These are phyloP conservation scores for Monilinia fructicola DNA, from an alignment of 2,329 filamentous ascomycete genomes.

Conservation along the genomic window DNA sequence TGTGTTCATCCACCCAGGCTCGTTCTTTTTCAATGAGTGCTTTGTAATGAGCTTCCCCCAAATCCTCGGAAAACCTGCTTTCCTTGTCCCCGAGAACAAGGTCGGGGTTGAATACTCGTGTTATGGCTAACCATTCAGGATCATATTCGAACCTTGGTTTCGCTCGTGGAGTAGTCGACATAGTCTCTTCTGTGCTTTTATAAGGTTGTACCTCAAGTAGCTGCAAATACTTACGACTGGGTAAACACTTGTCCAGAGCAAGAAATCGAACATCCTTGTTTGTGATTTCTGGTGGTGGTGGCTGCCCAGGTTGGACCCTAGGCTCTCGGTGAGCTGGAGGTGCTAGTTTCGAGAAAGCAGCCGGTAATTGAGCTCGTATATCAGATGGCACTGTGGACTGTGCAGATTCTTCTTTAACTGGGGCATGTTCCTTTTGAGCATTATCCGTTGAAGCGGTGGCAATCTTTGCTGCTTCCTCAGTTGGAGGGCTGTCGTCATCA, in stretches of 20 bases:
- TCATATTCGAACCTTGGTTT: constrained; percentile 61
- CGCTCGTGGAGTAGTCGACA: constrained; percentile 27
- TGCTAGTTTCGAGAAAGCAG: constrained; percentile 60
- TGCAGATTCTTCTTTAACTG: constrained; percentile 28
- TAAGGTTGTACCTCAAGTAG: constrained; percentile 62
- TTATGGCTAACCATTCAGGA: constrained; percentile 93
- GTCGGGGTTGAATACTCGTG: constrained; percentile 70
- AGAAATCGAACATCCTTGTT: constrained; percentile 84
- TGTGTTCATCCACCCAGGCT: constrained; percentile 76
- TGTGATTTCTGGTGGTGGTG: constrained; percentile 68
- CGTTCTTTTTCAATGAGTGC: constrained; percentile 67
- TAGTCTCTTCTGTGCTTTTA: constrained; percentile 29
- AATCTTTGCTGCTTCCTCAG: constrained; percentile 19
- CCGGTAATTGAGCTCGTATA: constrained; percentile 72
- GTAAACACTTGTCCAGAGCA: constrained; percentile 87
- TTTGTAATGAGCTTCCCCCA: constrained; percentile 67
- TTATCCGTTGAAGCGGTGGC: constrained; percentile 63
- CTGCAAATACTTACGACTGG: constrained; percentile 78
- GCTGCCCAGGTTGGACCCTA: constrained; percentile 51
- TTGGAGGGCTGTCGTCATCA: constrained; percentile 46
- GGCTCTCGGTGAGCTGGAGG: constrained; percentile 29
- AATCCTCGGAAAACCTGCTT: constrained; percentile 55
- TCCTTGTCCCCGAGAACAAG: constrained; percentile 62
- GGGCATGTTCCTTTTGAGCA: constrained; percentile 28
- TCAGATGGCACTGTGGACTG: constrained; percentile 54